These are phyloP conservation scores for Boletus vinaceobasis DNA, from an alignment of 768 basidiomycete genomes.

Conservation along the genomic window DNA sequence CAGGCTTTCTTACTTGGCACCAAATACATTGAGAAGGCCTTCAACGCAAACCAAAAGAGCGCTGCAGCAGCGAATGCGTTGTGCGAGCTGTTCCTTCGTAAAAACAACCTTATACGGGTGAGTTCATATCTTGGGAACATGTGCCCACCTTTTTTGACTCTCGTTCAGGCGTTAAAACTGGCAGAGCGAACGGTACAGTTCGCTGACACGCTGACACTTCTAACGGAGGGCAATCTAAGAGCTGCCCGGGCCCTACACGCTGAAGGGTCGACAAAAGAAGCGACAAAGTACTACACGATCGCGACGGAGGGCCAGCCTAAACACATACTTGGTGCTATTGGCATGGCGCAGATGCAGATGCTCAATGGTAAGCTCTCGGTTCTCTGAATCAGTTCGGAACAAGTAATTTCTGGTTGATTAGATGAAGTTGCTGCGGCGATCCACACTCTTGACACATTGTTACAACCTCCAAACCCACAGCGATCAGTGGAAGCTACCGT, in stretches of 20 bases:
- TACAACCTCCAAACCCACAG: constrained; percentile 62
- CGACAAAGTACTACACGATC: constrained; percentile 64
- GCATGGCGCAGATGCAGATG: constrained; percentile 84
- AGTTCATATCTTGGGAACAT: constrained; percentile 10
- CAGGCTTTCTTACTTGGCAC: constrained; percentile 62
- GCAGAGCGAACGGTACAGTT: constrained; percentile 94
- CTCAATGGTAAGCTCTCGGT: constrained; percentile 58
- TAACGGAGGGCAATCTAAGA: constrained; percentile 83
- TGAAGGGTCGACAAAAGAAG: constrained; percentile 59
- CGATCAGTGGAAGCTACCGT: constrained; percentile 80
- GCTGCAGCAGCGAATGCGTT: constrained; percentile 83
- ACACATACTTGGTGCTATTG: constrained; percentile 76
- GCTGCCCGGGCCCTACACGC: constrained; percentile 80
- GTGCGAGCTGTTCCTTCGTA: constrained; percentile 74
- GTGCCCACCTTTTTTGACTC: background rate
- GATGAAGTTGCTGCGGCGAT: constrained; percentile 84
- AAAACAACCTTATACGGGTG: constrained; percentile 61
- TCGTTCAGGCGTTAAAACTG: constrained; percentile 74
- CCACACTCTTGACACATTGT: constrained; percentile 74
- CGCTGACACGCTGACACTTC: constrained; percentile 79
- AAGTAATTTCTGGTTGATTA: constrained; percentile 27
- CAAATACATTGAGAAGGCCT: constrained; percentile 70
- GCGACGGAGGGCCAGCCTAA: constrained; percentile 70
- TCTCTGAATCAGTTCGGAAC: background rate
- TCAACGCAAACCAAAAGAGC: constrained; percentile 68